A percentile compares a stretch with the other conserved stretches of the same genome.
phyloP scores from a whole-genome alignment of 345 rosid species.

The Aegle marmelos region DNA sequence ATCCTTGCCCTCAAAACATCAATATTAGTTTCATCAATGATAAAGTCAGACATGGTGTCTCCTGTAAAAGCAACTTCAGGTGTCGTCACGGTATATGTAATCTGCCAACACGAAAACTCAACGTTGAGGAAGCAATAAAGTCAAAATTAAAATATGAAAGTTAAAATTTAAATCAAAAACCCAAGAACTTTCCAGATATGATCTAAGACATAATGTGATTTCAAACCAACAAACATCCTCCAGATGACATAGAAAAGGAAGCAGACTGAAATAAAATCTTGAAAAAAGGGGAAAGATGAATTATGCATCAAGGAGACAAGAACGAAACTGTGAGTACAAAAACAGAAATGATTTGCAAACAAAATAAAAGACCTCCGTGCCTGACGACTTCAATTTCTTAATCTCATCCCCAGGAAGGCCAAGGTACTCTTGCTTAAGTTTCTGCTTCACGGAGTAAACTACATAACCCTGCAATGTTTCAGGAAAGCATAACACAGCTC shows the following conservation, averaged over 20 bases:
- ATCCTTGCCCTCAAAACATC: conserved; percentile 79
- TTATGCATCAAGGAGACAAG: neutral
- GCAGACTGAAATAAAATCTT: neutral
- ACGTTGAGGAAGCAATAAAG: conserved; percentile 11
- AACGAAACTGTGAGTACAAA: neutral
- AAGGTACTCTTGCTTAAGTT: conserved; percentile 73
- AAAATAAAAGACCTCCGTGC: conserved; percentile 65
- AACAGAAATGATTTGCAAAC: neutral
- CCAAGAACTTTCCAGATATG: neutral
- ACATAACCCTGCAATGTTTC: conserved; percentile 69
- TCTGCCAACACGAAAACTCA: conserved; percentile 47
- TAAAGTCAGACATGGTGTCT: conserved; percentile 81
- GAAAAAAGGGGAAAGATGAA: no score
- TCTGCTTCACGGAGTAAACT: conserved; percentile 67
- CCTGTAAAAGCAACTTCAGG: conserved; percentile 97
- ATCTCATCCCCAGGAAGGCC: conserved; percentile 73
- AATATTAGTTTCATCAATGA: conserved; percentile 51
- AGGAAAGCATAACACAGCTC: neutral
- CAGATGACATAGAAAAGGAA: neutral
- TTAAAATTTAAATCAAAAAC: neutral
- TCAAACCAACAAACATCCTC: neutral
- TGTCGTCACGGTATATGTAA: conserved; percentile 53
- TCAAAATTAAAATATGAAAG: neutral
- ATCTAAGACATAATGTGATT: neutral
- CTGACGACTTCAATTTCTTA: conserved; percentile 71